Percentiles rank a stretch among this genome's conserved stretches.
Conservation (phyloP, 1,139 yeast genomes). For the Pichia terricola region DNA sequence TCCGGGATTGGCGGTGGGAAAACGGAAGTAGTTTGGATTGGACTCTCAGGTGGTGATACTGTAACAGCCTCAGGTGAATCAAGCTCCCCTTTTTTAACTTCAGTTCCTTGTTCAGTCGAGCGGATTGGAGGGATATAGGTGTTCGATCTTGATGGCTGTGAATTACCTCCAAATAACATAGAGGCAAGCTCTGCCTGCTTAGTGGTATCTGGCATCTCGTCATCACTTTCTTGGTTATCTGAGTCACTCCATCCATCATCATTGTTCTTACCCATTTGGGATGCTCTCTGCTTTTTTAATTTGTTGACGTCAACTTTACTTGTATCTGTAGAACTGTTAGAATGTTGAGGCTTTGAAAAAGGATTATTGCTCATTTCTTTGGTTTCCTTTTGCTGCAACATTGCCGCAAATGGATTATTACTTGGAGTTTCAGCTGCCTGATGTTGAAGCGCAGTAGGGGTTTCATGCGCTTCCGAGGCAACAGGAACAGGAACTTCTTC, state of each 20-base stretch:
- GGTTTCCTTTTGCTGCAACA: slow-evolving; percentile 10
- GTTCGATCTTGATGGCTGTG: slow-evolving; percentile 13
- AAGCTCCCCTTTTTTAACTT: background rate
- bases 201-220: slow-evolving; percentile 30
- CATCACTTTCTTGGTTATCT: slow-evolving; percentile 50
- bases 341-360: slow-evolving; percentile 39
- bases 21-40: background rate
- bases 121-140: slow-evolving; percentile 13
- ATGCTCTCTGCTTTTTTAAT: slow-evolving; percentile 53
- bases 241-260: slow-evolving; percentile 32
- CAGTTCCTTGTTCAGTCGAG: background rate
- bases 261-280: slow-evolving; percentile 50
- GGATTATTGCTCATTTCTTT: slow-evolving; percentile 27
- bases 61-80: background rate
- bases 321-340: slow-evolving; percentile 11
- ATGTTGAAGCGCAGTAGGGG: background rate
- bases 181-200: slow-evolving; percentile 53
- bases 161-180: slow-evolving; percentile 38
- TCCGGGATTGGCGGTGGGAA: slow-evolving; percentile 5
- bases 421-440: slow-evolving; percentile 8
- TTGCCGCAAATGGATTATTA: slow-evolving; percentile 25
- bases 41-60: background rate
- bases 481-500: slow-evolving; percentile 7
- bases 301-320: slow-evolving; percentile 38
- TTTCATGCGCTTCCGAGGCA: background rate